Base-by-base conservation (phyloP, 768 basidiomycete genomes). In the Trametes coccinea region DNA sequence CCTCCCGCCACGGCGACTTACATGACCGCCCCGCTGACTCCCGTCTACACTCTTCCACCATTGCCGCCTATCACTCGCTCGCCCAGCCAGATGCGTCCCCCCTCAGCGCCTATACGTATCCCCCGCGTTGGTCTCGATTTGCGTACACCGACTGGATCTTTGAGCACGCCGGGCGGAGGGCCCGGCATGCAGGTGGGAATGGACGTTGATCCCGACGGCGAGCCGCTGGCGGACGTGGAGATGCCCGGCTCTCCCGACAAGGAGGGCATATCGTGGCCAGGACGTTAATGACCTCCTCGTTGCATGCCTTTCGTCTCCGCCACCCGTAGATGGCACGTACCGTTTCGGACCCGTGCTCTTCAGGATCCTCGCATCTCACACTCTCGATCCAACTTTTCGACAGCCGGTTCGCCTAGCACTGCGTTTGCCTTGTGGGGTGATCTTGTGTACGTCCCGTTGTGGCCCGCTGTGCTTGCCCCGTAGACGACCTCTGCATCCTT, bases 221-320 rank as follows among this genome's bases (percentile, higher is more conserved):
- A 77, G 40, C 59, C 57, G 39, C 60, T 65, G 8, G 63, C 9
- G n/a, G 58, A 61, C 22, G 61, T 72, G 34, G 62, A 68, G 49
- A 75, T 79, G 53, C 78, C 80, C 2, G 77, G 75, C 8, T 79
- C 80, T 6, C 78, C 78, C 0, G 77, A 78, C 64, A 84, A 83
- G 68, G 81, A 82, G 59, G 54, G 73, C 31, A 74, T 78, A 69
- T 62, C 81, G 11, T 75, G 81, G 33, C 77, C 80, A 9, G 82
- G 80, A 62, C 80, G 82, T 70, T 83, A 61, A 73, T 50, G 11
- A 45, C 49, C 46, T 39, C 43, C 41, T 22, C 41, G 5, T 48
- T 40, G 16, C 41, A 2, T 46, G 5, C 48, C 11, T 37, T 37
- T 41, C 16, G 9, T 13, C 2, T 4, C 52, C 4, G n/a, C 34